Evolutionary conservation across 2,329 filamentous ascomycete genomes (phyloP).

Genomic region (Chrysosporium queenslandicum): DNA sequence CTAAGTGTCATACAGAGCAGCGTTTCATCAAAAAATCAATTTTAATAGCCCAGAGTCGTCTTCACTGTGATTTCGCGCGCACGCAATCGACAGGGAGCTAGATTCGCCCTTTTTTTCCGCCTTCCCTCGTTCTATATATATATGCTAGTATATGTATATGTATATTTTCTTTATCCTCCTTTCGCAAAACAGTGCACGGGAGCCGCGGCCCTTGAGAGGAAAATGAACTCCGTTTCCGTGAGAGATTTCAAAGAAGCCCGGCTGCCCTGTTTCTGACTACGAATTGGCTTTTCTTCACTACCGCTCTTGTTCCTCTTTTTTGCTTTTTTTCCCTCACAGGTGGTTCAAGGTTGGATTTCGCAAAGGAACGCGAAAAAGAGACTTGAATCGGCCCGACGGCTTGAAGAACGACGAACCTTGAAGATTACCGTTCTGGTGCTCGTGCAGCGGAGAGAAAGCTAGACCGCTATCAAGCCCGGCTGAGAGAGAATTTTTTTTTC

Average conservation of each 20-base stretch:
- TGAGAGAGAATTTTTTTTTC: constrained; percentile 2
- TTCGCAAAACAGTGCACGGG: not conserved
- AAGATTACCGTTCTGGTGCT: constrained; percentile 12
- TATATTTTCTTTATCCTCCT: constrained; percentile 3
- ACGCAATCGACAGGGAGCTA: not conserved
- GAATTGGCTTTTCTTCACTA: not conserved
- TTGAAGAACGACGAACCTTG: constrained; percentile 6
- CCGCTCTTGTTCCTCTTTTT: not conserved
- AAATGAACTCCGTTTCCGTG: not conserved
- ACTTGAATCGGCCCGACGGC: not conserved
- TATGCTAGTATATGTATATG: no score
- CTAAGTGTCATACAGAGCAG: constrained; percentile 7
- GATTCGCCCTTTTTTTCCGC: not conserved
- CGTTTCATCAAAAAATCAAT: constrained; percentile 10
- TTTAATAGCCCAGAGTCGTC: not conserved
- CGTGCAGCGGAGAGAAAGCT: constrained; percentile 11
- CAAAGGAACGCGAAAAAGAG: not conserved
- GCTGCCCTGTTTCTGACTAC: not conserved
- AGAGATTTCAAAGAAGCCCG: not conserved
- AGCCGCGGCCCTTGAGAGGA: not conserved
- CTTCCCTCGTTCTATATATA: not conserved
- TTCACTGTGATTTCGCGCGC: not conserved
- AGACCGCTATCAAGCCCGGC: constrained; percentile 5
- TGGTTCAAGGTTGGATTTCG: not conserved
- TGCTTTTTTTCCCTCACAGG: no score